Conservation (phyloP, 768 basidiomycete genomes). For the Daedaleopsis sinensis region DNA sequence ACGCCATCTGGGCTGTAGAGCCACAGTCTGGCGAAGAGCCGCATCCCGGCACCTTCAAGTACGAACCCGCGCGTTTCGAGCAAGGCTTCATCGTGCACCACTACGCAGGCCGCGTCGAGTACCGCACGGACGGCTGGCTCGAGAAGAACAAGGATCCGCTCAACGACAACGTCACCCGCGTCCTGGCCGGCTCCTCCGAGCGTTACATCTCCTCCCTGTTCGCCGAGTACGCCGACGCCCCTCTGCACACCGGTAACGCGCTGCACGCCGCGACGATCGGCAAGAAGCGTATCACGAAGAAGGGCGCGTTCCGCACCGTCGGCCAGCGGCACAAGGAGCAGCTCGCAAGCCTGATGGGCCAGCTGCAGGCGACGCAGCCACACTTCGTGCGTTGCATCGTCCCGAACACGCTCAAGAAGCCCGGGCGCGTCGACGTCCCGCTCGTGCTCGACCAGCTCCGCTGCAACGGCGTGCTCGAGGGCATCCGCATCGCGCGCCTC, state of each 20-base stretch:
- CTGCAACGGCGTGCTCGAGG: slow-evolving; percentile 98
- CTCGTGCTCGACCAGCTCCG: slow-evolving; percentile 94
- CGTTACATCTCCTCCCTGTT: slow-evolving; percentile 84
- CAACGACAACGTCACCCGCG: slow-evolving; percentile 92
- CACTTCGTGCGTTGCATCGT: slow-evolving; percentile 99
- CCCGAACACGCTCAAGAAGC: slow-evolving; percentile 89
- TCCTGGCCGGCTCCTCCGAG: slow-evolving; percentile 82
- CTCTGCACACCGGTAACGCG: slow-evolving; percentile 38
- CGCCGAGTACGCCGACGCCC: slow-evolving; percentile 69
- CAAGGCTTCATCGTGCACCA: slow-evolving; percentile 96
- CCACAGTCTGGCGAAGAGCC: slow-evolving; percentile 44
- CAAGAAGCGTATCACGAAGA: slow-evolving; percentile 83
- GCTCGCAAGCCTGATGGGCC: slow-evolving; percentile 85
- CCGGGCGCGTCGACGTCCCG: slow-evolving; percentile 89
- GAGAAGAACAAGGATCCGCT: slow-evolving; percentile 99
- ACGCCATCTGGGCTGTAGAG: slow-evolving; percentile 71
- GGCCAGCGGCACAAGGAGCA: slow-evolving; percentile 97
- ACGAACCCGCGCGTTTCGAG: slow-evolving; percentile 84
- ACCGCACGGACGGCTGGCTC: slow-evolving; percentile 94
- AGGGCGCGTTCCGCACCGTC: slow-evolving; percentile 96
- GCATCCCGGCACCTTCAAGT: slow-evolving; percentile 83
- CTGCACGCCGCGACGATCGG: slow-evolving; percentile 39
- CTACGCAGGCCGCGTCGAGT: slow-evolving; percentile 97
- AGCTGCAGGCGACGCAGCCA: slow-evolving; percentile 91
- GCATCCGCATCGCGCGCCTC: slow-evolving; percentile 95